Percentiles rank a stretch among this genome's conserved stretches.
Evolutionary conservation across 306 rosid species (phyloP).

Genomic region (Gleditsia sinensis): DNA sequence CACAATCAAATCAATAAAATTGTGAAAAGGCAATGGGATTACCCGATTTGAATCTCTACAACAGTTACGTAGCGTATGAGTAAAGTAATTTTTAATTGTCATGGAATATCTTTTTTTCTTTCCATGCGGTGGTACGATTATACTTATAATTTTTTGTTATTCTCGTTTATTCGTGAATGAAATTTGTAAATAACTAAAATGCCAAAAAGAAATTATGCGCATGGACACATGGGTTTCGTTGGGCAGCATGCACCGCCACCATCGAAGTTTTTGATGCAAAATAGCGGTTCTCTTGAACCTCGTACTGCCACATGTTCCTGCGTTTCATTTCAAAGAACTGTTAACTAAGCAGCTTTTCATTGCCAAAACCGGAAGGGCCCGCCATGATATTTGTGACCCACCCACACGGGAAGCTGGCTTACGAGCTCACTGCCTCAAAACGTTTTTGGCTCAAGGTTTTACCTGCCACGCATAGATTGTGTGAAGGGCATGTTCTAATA

Average conservation of each 20-base stretch:
- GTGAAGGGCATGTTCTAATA: neutral
- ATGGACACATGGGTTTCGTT: neutral
- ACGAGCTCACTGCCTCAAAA: no score
- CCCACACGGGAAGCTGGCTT: neutral
- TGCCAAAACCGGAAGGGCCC: neutral
- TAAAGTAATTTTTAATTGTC: neutral
- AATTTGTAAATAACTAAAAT: no score
- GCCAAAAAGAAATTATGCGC: no score
- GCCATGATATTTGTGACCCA: neutral
- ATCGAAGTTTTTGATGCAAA: neutral
- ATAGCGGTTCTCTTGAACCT: neutral
- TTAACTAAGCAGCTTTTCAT: neutral
- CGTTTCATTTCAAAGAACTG: neutral
- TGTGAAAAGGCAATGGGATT: no score
- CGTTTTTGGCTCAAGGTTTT: neutral
- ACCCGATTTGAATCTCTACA: no score
- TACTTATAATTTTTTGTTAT: no score
- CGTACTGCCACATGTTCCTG: neutral
- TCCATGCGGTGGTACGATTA: neutral
- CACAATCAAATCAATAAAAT: neutral
- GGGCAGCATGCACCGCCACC: neutral
- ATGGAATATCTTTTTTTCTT: neutral
- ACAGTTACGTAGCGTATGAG: neutral
- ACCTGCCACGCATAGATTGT: neutral
- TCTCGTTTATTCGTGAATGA: no score